These are phyloP conservation scores for Rhizopus microsporus DNA, from an alignment of 371 early-diverging fungal genomes.

Conservation along the genomic window DNA sequence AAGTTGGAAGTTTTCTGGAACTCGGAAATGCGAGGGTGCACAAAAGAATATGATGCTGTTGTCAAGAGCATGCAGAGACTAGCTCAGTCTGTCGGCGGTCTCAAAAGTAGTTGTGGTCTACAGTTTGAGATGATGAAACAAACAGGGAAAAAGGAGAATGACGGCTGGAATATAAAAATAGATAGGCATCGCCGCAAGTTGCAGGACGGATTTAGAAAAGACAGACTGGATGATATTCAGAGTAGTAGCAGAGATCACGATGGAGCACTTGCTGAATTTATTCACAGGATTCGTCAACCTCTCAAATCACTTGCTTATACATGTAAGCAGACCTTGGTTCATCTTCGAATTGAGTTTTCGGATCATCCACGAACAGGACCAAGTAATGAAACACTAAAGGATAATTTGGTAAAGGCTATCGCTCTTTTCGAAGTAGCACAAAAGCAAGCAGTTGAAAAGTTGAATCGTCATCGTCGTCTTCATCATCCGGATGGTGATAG, in stretches of 20 bases:
- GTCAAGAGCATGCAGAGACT: slow-evolving; percentile 60
- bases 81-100: slow-evolving; percentile 67
- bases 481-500: slow-evolving; percentile 16
- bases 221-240: slow-evolving; percentile 17
- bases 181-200: slow-evolving; percentile 41
- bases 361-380: slow-evolving; percentile 14
- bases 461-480: slow-evolving; percentile 21
- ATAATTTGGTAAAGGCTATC: slow-evolving; percentile 46
- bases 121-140: slow-evolving; percentile 58
- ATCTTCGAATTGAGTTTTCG: slow-evolving; percentile 47
- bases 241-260: not conserved
- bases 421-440: slow-evolving; percentile 44
- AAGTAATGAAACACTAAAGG: slow-evolving; percentile 24
- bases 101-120: slow-evolving; percentile 66
- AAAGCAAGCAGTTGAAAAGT: slow-evolving; percentile 33
- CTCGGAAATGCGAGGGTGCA: slow-evolving; percentile 45
- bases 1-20: slow-evolving; percentile 63
- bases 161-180: slow-evolving; percentile 39
- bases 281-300: slow-evolving; percentile 58
- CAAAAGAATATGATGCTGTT: slow-evolving; percentile 41
- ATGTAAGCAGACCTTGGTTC: slow-evolving; percentile 61
- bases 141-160: slow-evolving; percentile 8
- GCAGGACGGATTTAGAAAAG: slow-evolving; percentile 42
- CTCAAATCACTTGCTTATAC: slow-evolving; percentile 66
- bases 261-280: slow-evolving; percentile 50